These are phyloP conservation scores for Puya raimondii DNA, from an alignment of 176 grass and related monocot species.

Conservation along the genomic window DNA sequence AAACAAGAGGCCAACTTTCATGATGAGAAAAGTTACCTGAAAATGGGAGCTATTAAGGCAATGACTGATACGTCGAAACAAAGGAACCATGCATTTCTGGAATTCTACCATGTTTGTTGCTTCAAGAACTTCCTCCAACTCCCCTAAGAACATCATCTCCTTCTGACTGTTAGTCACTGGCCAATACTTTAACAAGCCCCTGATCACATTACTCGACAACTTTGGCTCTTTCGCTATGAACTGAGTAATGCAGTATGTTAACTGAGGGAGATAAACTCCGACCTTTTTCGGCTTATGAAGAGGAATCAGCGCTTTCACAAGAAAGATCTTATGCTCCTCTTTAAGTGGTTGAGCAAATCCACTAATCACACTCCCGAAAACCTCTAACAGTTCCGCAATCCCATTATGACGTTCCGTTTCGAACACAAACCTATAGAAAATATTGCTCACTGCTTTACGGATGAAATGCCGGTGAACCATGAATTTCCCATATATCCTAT, in stretches of 20 bases:
- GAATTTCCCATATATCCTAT: conserved; percentile 78
- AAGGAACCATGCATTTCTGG: conserved; percentile 78
- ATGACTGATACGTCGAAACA: conserved; percentile 54
- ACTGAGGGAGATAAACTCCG: conserved; percentile 67
- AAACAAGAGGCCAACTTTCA: background rate
- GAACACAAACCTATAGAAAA: conserved; percentile 72
- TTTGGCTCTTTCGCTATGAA: conserved; percentile 93
- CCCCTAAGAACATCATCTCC: conserved; percentile 97
- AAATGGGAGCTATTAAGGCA: conserved; percentile 95
- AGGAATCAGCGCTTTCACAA: conserved; percentile 68
- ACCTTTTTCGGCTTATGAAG: conserved; percentile 71
- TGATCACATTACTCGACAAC: conserved; percentile 63
- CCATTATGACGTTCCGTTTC: conserved; percentile 78
- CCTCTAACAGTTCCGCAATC: conserved; percentile 77
- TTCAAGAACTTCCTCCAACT: conserved; percentile 86
- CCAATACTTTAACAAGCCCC: conserved; percentile 83
- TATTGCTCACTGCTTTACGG: conserved; percentile 77
- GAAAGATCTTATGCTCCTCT: conserved; percentile 85
- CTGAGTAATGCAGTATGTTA: conserved; percentile 81
- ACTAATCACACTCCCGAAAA: conserved; percentile 79
- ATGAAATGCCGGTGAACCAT: conserved; percentile 79
- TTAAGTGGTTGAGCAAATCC: conserved; percentile 89
- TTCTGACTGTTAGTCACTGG: conserved; percentile 87
- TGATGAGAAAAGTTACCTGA: conserved; percentile 42
- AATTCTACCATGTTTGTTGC: conserved; percentile 70